phyloP scores from a whole-genome alignment of 306 rosid genomes.

The Glycine tomentella region DNA sequence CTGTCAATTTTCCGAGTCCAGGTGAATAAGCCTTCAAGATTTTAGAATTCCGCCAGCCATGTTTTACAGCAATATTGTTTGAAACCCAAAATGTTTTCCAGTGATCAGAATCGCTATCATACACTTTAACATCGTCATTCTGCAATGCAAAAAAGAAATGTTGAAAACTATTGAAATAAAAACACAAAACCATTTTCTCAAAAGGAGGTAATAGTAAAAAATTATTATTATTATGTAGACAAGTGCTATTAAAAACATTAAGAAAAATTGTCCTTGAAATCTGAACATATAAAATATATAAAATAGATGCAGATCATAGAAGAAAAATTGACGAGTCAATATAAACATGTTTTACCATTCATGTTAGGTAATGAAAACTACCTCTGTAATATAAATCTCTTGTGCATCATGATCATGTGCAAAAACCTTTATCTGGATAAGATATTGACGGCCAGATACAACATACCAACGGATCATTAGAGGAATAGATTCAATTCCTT shows the following conservation, averaged over 20 bases:
- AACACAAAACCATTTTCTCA: background rate
- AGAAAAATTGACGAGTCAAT: conserved; percentile 28
- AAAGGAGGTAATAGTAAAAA: conserved; percentile 22
- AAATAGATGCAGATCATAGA: conserved; percentile 36
- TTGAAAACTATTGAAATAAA: conserved; percentile 43
- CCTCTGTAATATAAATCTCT: conserved; percentile 91
- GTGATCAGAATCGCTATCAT: conserved; percentile 62
- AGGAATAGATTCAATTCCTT: conserved; percentile 61
- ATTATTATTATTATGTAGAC: conserved; percentile 17
- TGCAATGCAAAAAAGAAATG: conserved; percentile 58
- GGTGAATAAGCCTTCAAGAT: conserved; percentile 74
- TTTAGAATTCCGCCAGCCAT: conserved; percentile 71
- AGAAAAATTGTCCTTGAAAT: conserved; percentile 10
- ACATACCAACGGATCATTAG: conserved; percentile 68
- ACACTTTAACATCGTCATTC: conserved; percentile 77
- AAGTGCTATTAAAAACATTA: conserved; percentile 38
- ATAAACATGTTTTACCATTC: conserved; percentile 37
- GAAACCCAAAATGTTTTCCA: conserved; percentile 67
- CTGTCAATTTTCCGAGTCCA: conserved; percentile 78
- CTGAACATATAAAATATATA: conserved; percentile 16
- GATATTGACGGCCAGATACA: conserved; percentile 82
- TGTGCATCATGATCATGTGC: conserved; percentile 71
- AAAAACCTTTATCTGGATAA: conserved; percentile 81
- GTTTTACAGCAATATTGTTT: conserved; percentile 63
- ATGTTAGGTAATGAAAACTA: conserved; percentile 45